Evolutionary conservation across 2,329 filamentous ascomycete species (phyloP), one percentile per base, ranked within the genome.

Genomic region (Aspergillus niger): DNA sequence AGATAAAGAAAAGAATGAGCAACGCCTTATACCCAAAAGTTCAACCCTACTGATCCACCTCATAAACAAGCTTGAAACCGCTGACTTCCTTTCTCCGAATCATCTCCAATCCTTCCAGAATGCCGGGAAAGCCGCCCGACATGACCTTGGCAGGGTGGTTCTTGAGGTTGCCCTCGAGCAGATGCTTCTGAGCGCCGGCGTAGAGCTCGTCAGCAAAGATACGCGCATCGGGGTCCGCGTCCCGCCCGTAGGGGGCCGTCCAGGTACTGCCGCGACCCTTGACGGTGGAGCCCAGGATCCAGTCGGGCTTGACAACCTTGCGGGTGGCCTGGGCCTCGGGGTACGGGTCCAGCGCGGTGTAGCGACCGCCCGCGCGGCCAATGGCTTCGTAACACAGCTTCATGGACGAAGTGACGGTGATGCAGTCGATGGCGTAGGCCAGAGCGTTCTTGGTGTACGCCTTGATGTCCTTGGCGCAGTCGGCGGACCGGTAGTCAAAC

Each of bases 391-490:
- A 78, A 69, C 53, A 56, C 38, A 56, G n/a, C 20, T 61, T 48
- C 44, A 72, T 77, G 0, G 75, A 72, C 6, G 67, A 63, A 0
- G 72, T 55, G 11, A 73, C 67, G 1, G 76, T 65, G 52, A 83
- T 70, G 67, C 76, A 79, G 68, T 83, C 81, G 2, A 81, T 59
- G 1, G 74, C 79, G 57, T 74, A 75, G 1, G 39, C 60, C 0
- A 82, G 74, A 2, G 59, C 60, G 66, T 76, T 74, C 4, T 57
- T 51, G 0, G 81, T 82, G 67, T 75, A 73, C 0, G 57, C 64
- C 6, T 71, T 68, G 47, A 81, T 78, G 20, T 74, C 28, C 17
- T 48, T 32, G 11, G 26, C 47, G 22, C 56, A 58, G 17, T 28
- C 26, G 15, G 56, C 20, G 5, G 47, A 51, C 2, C 22, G 44